These are phyloP conservation scores for Dalbergia oliveri DNA, from an alignment of 306 rosid species.

Conservation along the genomic window DNA sequence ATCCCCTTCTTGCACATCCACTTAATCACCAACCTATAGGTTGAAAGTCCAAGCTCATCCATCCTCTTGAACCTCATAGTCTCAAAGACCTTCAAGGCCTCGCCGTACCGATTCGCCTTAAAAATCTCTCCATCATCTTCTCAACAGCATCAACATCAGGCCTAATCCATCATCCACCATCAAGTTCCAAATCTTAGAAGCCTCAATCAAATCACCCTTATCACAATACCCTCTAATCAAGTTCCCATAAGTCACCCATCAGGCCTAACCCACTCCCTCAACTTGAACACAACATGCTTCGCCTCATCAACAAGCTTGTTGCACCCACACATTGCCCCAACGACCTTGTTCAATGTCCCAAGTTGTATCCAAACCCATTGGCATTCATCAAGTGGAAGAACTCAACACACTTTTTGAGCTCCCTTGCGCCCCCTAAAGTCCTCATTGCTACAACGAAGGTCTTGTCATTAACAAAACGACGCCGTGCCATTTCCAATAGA, in stretches of 20 bases:
- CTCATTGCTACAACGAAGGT: constrained; percentile 63
- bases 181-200: constrained; percentile 80
- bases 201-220: constrained; percentile 76
- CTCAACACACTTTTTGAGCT: constrained; percentile 77
- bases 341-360: constrained; percentile 64
- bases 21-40: constrained; percentile 65
- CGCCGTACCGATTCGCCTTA: constrained; percentile 60
- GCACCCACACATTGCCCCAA: constrained; percentile 61
- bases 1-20: constrained; percentile 79
- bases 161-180: constrained; percentile 79
- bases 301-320: constrained; percentile 80
- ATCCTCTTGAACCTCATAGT: constrained; percentile 69
- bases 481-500: constrained; percentile 60
- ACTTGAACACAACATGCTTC: constrained; percentile 61
- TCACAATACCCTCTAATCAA: constrained; percentile 76
- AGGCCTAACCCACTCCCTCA: constrained; percentile 65
- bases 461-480: constrained; percentile 54
- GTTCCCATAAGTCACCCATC: constrained; percentile 61
- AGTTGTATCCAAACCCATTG: constrained; percentile 58
- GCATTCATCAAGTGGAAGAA: constrained; percentile 75
- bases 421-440: constrained; percentile 68
- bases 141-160: constrained; percentile 63
- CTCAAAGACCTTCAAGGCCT: constrained; percentile 75
- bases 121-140: constrained; percentile 76
- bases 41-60: constrained; percentile 64